Base-by-base conservation (phyloP, 2,329 filamentous ascomycete genomes). In the Neurospora sp. region DNA sequence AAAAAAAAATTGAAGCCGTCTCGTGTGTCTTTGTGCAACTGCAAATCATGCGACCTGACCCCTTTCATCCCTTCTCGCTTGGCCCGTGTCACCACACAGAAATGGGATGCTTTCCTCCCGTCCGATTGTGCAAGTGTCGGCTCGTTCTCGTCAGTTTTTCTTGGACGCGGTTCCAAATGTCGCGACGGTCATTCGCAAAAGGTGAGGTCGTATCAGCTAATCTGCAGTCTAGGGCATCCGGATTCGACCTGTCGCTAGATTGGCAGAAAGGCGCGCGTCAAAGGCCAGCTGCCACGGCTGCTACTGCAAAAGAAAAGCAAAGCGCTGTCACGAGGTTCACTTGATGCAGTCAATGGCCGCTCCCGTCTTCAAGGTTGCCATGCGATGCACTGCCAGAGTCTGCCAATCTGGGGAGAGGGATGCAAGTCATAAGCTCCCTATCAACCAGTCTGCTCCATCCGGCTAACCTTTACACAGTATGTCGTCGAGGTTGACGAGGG, bases 31-130 rank as follows among this genome's bases (percentile, higher is more conserved):
- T 36, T 68, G 41, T 43, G 66, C 23, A 37, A 68, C 37, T 28
- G 67, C 38, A 68, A 68, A 36, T 68, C 23, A 40, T 43, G 67
- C 57, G 67, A 68, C 38, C 28, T 57, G 41, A 68, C 33, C 28
- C 11, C 28, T 36, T 62, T 62, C 52, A 33, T 28, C 52, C 52
- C 28, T 33, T 17, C 23, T 57, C 46, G 46, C 6, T 33, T 52
- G 23, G 28, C 12, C 52, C 23, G 28, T 62, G 28, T 62, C 8
- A 62, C 52, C 52, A 62, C 28, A 62, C 52, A 28, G 2, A 62
- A 36, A n/a, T 10, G 52, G 52, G 0, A 62, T 62, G 52, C 28
- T n/a, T 62, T 62, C 15, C 28, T 15, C 15, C 23, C 23, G 23
- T 23, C 23, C 33, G 15, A n/a, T 36, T 33, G 52, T 17, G 28